phyloP scores from a whole-genome alignment of 1,284 basidiomycete species.

The Testicularia cyperi region DNA sequence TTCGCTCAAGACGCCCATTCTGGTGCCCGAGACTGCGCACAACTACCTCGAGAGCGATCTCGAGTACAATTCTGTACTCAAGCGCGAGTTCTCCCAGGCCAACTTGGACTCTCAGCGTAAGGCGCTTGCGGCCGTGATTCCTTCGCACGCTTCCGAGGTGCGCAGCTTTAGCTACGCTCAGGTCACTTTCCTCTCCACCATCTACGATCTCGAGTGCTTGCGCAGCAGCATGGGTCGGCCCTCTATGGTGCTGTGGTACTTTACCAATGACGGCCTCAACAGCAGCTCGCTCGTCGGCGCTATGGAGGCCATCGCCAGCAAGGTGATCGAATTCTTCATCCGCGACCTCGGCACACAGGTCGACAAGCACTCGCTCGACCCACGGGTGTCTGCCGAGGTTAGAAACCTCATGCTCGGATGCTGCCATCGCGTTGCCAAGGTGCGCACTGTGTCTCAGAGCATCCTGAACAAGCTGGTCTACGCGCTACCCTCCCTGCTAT shows the following conservation, averaged over 20 bases:
- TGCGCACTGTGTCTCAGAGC: conserved; percentile 77
- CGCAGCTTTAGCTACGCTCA: conserved; percentile 78
- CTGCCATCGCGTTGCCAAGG: conserved; percentile 79
- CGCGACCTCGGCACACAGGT: conserved; percentile 65
- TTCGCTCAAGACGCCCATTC: conserved; percentile 80
- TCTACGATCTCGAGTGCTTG: conserved; percentile 86
- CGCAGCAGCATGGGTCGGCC: conserved; percentile 78
- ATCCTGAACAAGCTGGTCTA: conserved; percentile 83
- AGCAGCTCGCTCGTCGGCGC: conserved; percentile 68
- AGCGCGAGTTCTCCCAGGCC: conserved; percentile 61
- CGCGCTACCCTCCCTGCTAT: conserved; percentile 93
- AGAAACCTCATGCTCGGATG: conserved; percentile 74
- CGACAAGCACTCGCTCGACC: conserved; percentile 76
- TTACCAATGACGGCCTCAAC: conserved; percentile 84
- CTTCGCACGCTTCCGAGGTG: conserved; percentile 72
- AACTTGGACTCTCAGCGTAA: conserved; percentile 53
- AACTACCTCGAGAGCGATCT: conserved; percentile 86
- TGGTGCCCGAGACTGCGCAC: conserved; percentile 78
- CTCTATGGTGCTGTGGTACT: conserved; percentile 82
- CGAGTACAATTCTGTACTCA: conserved; percentile 87
- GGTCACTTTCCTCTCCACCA: conserved; percentile 80
- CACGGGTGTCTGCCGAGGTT: conserved; percentile 74
- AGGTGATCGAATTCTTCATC: conserved; percentile 64
- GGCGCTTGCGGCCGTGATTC: conserved; percentile 64
- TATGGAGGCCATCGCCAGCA: conserved; percentile 84